Evolutionary conservation across 2,329 filamentous ascomycete genomes (phyloP), one percentile per base, ranked within the genome.

Genomic region (Lasiodiplodia citricola): DNA sequence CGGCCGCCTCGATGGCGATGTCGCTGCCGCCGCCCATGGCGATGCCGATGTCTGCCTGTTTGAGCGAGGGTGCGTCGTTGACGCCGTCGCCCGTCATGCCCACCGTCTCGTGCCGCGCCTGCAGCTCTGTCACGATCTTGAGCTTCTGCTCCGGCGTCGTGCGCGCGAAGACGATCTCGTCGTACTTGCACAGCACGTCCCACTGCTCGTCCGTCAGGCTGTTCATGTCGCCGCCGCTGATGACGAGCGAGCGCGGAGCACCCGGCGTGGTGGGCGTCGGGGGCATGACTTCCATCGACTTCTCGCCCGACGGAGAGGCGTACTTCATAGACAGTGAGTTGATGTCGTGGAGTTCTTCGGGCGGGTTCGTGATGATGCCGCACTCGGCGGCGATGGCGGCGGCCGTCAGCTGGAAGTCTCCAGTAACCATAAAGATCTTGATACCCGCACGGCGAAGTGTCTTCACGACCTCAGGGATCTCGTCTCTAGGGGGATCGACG

Each of bases 61-160:
- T 87, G 21, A 89, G 80, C 2, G 85, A 85, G 11, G 87, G 87
- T 1, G 82, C 82, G 70, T 84, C 83, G 68, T 84, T 84, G 68
- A 84, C 82, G 68, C 82, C 82, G 67, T 83, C 82, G n/a, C 82
- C 82, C 5, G 82, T 84, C 82, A 83, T 68, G 7, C 83, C 87
- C 6, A 89, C 86, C 38, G 87, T 86, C 52, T 87, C 82, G 5
- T 86, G 83, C 10, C 87, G 83, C 0, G 83, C 79, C 75, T 92
- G 91, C 70, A 93, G 90, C 76, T 92, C 91, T 37, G 87, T 87
- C n/a, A 94, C 91, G 70, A 94, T 94, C 41, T 90, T 88, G 7
- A 94, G 86, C 76, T 94, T 94, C 75, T 94, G 91, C 74, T 94
- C 91, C 0, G 91, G 91, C 0, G 91, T 93, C 0, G 91, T 94